Evolutionary conservation across 2,329 filamentous ascomycete genomes (phyloP).

Genomic region (Bisporella sp.): DNA sequence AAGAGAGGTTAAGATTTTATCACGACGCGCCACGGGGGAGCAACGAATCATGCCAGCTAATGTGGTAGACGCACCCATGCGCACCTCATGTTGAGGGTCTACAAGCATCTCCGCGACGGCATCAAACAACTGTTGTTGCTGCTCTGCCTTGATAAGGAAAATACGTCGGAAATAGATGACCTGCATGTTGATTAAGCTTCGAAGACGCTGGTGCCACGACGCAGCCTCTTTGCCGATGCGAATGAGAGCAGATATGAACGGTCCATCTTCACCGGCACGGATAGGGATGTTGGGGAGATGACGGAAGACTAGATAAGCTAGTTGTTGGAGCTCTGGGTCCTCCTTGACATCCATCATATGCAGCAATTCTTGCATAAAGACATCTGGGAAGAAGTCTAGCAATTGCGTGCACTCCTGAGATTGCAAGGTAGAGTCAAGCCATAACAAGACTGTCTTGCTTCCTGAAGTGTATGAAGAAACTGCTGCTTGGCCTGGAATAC

Average conservation of each 20-base stretch:
- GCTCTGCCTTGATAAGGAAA: conserved; percentile 70
- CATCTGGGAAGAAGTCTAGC: conserved; percentile 80
- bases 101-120: conserved; percentile 95
- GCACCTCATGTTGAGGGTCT: conserved; percentile 87
- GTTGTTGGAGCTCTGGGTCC: conserved; percentile 86
- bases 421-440: conserved; percentile 86
- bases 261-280: conserved; percentile 73
- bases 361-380: conserved; percentile 85
- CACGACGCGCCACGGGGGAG: conserved; percentile 74
- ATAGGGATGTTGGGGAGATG: conserved; percentile 95
- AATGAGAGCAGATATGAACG: conserved; percentile 80
- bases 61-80: conserved; percentile 85
- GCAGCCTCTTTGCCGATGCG: conserved; percentile 76
- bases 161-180: conserved; percentile 96
- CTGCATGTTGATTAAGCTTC: conserved; percentile 96
- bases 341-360: conserved; percentile 99
- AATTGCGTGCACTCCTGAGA: conserved; percentile 91
- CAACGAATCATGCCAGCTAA: conserved; percentile 97
- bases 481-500: conserved; percentile 81
- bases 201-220: conserved; percentile 92
- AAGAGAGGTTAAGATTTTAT: conserved; percentile 67
- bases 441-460: conserved; percentile 90
- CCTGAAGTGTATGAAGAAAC: conserved; percentile 92
- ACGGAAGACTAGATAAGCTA: conserved; percentile 95
- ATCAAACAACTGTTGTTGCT: conserved; percentile 76